phyloP scores from a whole-genome alignment of 129 eudicot genomes.

The Ambrosia trifida region DNA sequence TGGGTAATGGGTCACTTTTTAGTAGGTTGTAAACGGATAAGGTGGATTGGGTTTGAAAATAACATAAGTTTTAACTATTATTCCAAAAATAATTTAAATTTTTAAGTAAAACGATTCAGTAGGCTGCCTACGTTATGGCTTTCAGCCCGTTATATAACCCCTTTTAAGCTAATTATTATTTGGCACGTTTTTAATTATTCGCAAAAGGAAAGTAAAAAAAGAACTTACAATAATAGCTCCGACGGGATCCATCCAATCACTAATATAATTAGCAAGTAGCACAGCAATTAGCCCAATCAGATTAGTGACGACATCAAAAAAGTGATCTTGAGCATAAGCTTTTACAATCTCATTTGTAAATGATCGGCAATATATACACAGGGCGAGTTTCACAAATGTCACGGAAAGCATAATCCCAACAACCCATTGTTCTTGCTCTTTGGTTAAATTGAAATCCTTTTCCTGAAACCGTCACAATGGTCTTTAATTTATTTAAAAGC shows the following conservation, averaged over 20 bases:
- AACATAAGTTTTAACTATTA: no score
- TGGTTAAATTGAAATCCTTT: constrained; percentile 49
- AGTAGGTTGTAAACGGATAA: no score
- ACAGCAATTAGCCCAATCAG: constrained; percentile 74
- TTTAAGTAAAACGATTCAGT: no score
- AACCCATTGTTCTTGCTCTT: constrained; percentile 77
- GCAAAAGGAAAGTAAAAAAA: background rate
- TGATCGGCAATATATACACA: constrained; percentile 69
- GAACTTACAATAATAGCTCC: constrained; percentile 79
- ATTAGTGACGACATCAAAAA: constrained; percentile 86
- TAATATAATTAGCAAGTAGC: constrained; percentile 70
- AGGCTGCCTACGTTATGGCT: no score
- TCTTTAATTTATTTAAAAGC: constrained; percentile 1
- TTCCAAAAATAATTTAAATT: no score
- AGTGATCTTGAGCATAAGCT: constrained; percentile 88
- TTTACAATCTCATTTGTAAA: constrained; percentile 87
- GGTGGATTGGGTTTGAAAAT: no score
- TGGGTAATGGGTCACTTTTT: no score
- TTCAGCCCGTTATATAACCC: no score
- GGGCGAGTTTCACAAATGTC: constrained; percentile 61
- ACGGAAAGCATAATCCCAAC: constrained; percentile 85
- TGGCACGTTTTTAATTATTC: no score
- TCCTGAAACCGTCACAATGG: constrained; percentile 46
- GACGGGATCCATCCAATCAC: constrained; percentile 84
- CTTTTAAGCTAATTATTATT: no score